Evolutionary conservation across 2,329 filamentous ascomycete species (phyloP).

Genomic region (Fusarium staphyleae): DNA sequence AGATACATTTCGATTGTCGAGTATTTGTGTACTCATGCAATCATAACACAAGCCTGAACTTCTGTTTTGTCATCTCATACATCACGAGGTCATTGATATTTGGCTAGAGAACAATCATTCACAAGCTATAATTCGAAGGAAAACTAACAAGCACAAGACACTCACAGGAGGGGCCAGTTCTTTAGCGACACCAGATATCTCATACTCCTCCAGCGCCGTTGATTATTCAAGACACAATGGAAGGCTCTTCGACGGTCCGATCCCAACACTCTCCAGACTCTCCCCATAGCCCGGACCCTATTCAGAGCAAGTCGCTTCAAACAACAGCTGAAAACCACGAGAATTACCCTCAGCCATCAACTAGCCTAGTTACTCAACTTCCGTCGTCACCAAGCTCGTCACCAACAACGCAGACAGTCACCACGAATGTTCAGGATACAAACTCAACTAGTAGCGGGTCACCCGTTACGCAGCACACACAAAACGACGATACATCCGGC

Average conservation of each 20-base stretch:
- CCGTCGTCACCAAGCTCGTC: constrained; percentile 24
- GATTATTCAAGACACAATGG: constrained; percentile 10
- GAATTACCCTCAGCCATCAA: constrained; percentile 13
- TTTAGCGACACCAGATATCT: not conserved
- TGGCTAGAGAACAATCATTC: constrained; percentile 1
- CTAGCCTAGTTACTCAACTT: constrained; percentile 11
- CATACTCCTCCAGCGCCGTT: not conserved
- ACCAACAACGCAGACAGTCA: constrained; percentile 20
- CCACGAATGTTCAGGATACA: constrained; percentile 14
- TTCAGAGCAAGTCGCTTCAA: not conserved
- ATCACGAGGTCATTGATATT: not conserved
- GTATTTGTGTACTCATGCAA: not conserved
- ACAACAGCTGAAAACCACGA: constrained; percentile 13
- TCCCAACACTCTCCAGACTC: not conserved
- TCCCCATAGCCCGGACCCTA: not conserved
- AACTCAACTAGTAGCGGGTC: constrained; percentile 21
- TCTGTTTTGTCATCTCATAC: too few relatives aligned
- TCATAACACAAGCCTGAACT: too few relatives aligned
- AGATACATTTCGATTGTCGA: not conserved
- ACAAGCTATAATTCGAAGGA: not conserved
- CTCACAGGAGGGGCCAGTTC: not conserved
- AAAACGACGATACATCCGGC: constrained; percentile 11
- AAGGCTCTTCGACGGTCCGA: not conserved
- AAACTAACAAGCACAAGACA: not conserved
- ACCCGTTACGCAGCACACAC: constrained; percentile 30